Base-by-base conservation (phyloP, 768 basidiomycete species). In the Termitomyces heimii region DNA sequence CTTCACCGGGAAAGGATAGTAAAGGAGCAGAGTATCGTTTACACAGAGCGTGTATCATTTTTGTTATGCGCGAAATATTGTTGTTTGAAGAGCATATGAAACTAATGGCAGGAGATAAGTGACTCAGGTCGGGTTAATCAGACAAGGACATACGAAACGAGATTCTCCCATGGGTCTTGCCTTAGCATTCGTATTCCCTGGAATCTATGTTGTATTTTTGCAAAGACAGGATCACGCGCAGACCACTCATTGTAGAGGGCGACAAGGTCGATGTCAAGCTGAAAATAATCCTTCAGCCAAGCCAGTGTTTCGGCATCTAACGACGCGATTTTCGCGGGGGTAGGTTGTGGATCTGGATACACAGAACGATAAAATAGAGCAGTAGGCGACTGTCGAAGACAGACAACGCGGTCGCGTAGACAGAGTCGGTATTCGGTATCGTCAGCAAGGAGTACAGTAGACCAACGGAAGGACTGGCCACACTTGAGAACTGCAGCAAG, bases 31-130 rank as follows among this genome's bases (percentile, higher is more conserved):
- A 94, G 66, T 85, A 97, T 22, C 88, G 77, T 18, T 72, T 78
- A 68, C 91, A 92, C 14, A 98, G 81, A 20, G 82, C 79, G 59
- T 92, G 88, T 29, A 98, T 85, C 89, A 98, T 94, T 56, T 89
- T 90, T 16, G 92, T 89, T 64, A 99, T 99, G 6, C 97, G 89
- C 5, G 84, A 73, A 51, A 99, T 98, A 64, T 98, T 94, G 70
- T 98, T 98, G 66, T 98, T 98, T 2, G 93, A 92, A 2, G 94
- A 97, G 68, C 96, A 98, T 62, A 99, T 97, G 74, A 98, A 99
- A 9, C 95, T 96, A 31, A 14, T n/a, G 29, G n/a, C 20, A 24
- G 43, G 43, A 28, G 20, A 44, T 43, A 14, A 49, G 34, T 32
- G 56, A 10, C 34, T 35, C 1, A 32, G 8, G 16, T 26, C 22